Conservation (phyloP, 1,284 basidiomycete species). For the Austropuccinia psidii region DNA sequence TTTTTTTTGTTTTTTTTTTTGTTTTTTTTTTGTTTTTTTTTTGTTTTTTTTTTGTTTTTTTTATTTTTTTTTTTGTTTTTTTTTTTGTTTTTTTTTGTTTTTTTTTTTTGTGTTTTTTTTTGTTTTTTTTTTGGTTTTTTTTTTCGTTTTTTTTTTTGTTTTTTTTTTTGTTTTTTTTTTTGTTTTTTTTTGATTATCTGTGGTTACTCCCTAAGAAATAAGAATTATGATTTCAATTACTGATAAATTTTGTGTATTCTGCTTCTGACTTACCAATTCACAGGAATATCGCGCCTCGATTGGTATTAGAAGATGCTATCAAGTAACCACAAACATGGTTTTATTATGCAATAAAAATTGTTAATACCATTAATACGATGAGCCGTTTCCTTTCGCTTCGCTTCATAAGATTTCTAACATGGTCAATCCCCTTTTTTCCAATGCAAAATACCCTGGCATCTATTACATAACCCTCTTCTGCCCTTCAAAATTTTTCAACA, state of each 20-base stretch:
- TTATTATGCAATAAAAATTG: too few relatives aligned
- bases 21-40: neutral
- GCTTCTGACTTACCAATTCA: slow-evolving; percentile 43
- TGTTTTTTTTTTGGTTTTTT: neutral
- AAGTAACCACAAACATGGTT: too few relatives aligned
- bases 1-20: neutral
- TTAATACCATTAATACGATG: too few relatives aligned
- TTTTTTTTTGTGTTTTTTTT: too few relatives aligned
- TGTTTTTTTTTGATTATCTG: neutral
- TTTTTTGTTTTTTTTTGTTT: too few relatives aligned
- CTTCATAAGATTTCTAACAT: too few relatives aligned
- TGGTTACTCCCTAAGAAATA: neutral
- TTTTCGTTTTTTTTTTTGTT: neutral
- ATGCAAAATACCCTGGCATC: too few relatives aligned
- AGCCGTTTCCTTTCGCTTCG: too few relatives aligned
- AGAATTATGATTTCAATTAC: neutral
- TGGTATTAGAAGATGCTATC: slow-evolving; percentile 47
- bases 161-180: neutral
- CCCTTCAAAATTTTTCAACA: too few relatives aligned
- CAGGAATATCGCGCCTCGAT: slow-evolving; percentile 51
- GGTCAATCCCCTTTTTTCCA: too few relatives aligned
- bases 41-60: too few relatives aligned
- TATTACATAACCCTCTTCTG: too few relatives aligned
- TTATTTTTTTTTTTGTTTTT: neutral
- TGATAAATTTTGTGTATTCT: neutral